These are phyloP conservation scores for Echites panduratus DNA, from an alignment of 257 asterid species.

Conservation along the genomic window DNA sequence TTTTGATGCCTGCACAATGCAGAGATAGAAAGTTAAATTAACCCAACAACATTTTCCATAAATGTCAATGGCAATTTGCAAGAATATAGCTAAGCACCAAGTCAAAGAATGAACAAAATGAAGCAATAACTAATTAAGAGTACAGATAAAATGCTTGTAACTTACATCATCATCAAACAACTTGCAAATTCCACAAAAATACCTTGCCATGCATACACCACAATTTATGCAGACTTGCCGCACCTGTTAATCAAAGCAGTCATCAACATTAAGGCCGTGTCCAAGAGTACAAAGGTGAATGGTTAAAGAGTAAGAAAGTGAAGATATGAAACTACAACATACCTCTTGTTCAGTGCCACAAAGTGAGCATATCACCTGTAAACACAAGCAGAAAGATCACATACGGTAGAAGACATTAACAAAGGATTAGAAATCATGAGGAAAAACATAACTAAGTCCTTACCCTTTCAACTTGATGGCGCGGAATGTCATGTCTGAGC, in stretches of 20 bases:
- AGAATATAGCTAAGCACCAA: background rate
- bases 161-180: conserved; percentile 87
- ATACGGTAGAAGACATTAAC: background rate
- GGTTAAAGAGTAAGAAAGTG: background rate
- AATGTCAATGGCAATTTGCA: background rate
- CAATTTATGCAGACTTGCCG: conserved; percentile 68
- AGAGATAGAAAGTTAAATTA: conserved; percentile 4
- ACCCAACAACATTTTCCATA: background rate
- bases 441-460: conserved; percentile 4
- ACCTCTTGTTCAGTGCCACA: conserved; percentile 92
- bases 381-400: conserved; percentile 1
- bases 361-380: conserved; percentile 77
- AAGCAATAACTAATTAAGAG: background rate
- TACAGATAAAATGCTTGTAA: background rate
- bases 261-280: background rate
- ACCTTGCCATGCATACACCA: conserved; percentile 83
- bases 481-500: conserved; percentile 76
- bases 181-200: conserved; percentile 75
- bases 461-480: conserved; percentile 69
- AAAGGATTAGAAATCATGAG: conserved; percentile 4
- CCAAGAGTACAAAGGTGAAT: background rate
- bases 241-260: conserved; percentile 34
- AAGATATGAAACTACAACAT: conserved; percentile 14
- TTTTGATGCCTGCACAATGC: conserved; percentile 57
- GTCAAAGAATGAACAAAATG: background rate